Conservation (phyloP, 75 land plant species). For the Picea sitchensis region DNA sequence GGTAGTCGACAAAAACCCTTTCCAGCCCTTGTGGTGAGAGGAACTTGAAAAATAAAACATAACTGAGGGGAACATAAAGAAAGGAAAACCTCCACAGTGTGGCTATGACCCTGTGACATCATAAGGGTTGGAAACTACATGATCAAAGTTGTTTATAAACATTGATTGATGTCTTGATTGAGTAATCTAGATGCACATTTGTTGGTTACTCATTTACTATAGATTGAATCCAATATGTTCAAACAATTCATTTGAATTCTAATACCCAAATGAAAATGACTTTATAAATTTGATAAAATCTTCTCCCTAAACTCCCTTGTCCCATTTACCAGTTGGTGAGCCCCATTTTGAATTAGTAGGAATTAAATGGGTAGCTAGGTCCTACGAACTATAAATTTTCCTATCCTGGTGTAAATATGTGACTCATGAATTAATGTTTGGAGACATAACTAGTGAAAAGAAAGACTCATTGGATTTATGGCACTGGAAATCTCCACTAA, state of each 20-base stretch:
- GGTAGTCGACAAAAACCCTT: too few relatives aligned
- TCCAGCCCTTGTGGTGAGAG: too few relatives aligned
- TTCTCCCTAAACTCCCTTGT: conserved; percentile 65
- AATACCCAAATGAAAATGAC: conserved; percentile 60
- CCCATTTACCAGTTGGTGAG: conserved; percentile 60
- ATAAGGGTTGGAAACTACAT: neutral
- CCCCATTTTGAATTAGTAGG: conserved; percentile 40
- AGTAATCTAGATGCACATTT: conserved; percentile 3
- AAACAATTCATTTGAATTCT: conserved; percentile 43
- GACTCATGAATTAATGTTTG: conserved; percentile 19
- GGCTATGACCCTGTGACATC: too few relatives aligned
- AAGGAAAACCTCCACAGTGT: too few relatives aligned
- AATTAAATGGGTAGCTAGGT: conserved; percentile 10
- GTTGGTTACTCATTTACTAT: conserved; percentile 29
- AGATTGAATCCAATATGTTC: conserved; percentile 51
- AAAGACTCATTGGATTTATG: conserved; percentile 7
- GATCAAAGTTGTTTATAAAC: neutral
- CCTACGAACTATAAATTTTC: conserved; percentile 21
- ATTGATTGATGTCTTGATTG: neutral
- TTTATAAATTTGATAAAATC: conserved; percentile 60
- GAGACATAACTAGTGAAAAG: conserved; percentile 13
- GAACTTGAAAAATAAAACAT: too few relatives aligned
- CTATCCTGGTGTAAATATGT: conserved; percentile 21
- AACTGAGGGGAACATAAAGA: too few relatives aligned
- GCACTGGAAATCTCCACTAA: neutral